Percentiles rank a stretch among this genome's conserved stretches.
Evolutionary conservation across 192 early-diverging fungal species (phyloP).

Genomic region (Coemansia sp.): DNA sequence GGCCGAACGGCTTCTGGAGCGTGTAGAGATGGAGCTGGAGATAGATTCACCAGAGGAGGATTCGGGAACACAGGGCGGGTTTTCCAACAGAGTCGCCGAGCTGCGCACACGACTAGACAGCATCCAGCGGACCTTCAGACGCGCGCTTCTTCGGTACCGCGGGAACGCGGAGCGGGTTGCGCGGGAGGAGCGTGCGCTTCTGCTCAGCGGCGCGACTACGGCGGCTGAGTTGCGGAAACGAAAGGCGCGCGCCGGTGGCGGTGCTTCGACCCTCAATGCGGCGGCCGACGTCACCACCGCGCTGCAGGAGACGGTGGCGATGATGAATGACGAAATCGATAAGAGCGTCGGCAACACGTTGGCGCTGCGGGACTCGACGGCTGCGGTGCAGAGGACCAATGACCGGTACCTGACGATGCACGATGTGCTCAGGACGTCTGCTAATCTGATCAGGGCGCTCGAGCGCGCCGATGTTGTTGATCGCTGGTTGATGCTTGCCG

Average conservation of each 20-base stretch:
- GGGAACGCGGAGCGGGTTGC: constrained; percentile 20
- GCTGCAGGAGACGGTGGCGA: constrained; percentile 49
- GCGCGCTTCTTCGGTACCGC: constrained; percentile 34
- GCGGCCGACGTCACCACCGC: constrained; percentile 50
- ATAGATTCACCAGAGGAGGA: neutral
- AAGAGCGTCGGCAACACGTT: constrained; percentile 47
- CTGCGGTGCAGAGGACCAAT: constrained; percentile 27
- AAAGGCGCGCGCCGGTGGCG: constrained; percentile 30
- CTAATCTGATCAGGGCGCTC: constrained; percentile 29
- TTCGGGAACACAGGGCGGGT: neutral
- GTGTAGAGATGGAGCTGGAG: neutral
- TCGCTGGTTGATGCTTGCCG: constrained; percentile 51
- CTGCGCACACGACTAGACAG: neutral
- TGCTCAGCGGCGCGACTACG: constrained; percentile 44
- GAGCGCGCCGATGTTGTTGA: constrained; percentile 50
- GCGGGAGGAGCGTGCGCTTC: constrained; percentile 33
- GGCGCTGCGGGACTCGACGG: constrained; percentile 44
- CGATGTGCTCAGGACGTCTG: constrained; percentile 39
- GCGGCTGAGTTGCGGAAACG: constrained; percentile 47
- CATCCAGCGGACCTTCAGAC: constrained; percentile 33
- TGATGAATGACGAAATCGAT: constrained; percentile 55
- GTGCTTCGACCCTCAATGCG: constrained; percentile 27
- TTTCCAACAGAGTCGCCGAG: neutral
- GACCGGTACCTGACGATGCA: constrained; percentile 36
- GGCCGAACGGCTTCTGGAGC: constrained; percentile 34